Evolutionary conservation across 805 yeast species (phyloP).

Genomic region (Nakazawaea holstii): DNA sequence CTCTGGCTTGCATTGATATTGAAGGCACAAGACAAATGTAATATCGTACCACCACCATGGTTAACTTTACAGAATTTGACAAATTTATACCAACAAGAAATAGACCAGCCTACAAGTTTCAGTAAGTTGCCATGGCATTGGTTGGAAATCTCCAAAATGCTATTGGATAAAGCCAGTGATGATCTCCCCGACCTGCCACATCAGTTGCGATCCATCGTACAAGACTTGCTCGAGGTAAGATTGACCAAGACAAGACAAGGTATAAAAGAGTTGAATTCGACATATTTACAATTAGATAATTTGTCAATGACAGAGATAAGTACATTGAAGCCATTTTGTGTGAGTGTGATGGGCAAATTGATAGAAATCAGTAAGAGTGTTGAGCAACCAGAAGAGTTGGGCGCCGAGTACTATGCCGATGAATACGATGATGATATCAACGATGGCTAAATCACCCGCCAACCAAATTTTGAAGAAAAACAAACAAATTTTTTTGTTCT

Average conservation of each 20-base stretch:
- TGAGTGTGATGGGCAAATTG: constrained; percentile 75
- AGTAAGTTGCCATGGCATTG: constrained; percentile 80
- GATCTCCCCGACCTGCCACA: constrained; percentile 74
- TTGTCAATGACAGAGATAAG: constrained; percentile 81
- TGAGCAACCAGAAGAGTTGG: neutral
- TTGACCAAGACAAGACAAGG: constrained; percentile 80
- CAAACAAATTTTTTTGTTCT: neutral
- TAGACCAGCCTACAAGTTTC: constrained; percentile 50
- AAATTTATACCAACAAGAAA: constrained; percentile 61
- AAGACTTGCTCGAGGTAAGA: constrained; percentile 81
- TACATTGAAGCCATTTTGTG: constrained; percentile 78
- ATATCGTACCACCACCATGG: constrained; percentile 86
- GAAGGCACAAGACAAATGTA: constrained; percentile 81
- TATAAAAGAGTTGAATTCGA: constrained; percentile 68
- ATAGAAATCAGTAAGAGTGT: constrained; percentile 1
- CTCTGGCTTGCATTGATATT: constrained; percentile 84
- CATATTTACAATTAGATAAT: constrained; percentile 78
- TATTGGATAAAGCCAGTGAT: constrained; percentile 65
- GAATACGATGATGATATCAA: constrained; percentile 4
- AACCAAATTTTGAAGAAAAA: neutral
- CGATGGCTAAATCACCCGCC: neutral
- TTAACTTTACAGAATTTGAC: constrained; percentile 49
- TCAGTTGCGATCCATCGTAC: constrained; percentile 62
- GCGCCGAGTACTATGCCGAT: neutral
- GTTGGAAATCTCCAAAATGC: constrained; percentile 72